A percentile compares a stretch with the other conserved stretches of the same genome.
phyloP scores from a whole-genome alignment of 148 eudicot genomes.

The Diospyros lotus region DNA sequence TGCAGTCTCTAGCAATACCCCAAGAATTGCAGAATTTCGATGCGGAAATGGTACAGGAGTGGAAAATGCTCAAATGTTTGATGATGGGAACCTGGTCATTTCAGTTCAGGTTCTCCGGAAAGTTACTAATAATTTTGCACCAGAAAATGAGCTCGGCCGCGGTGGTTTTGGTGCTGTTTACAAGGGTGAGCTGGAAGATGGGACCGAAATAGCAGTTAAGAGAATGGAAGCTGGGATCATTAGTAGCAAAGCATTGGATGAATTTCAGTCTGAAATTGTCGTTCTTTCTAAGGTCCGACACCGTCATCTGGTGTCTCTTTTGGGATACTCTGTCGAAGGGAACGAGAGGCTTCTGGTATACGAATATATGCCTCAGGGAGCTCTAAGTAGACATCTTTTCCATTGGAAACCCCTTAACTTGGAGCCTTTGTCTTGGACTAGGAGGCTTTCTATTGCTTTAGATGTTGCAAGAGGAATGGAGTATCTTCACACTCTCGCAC shows the following conservation, averaged over 20 bases:
- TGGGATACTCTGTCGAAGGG: slow-evolving; percentile 55
- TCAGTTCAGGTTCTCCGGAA: slow-evolving; percentile 55
- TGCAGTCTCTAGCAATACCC: slow-evolving; percentile 31
- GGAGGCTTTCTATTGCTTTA: slow-evolving; percentile 55
- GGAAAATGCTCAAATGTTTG: slow-evolving; percentile 24
- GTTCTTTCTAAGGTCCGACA: slow-evolving; percentile 69
- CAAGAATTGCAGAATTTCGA: slow-evolving; percentile 17
- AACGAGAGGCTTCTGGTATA: slow-evolving; percentile 67
- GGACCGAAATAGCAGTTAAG: slow-evolving; percentile 66
- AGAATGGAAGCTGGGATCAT: slow-evolving; percentile 60
- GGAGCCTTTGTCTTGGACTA: slow-evolving; percentile 62
- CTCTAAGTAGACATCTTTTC: slow-evolving; percentile 59
- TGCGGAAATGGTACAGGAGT: slow-evolving; percentile 24
- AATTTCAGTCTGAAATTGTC: slow-evolving; percentile 63
- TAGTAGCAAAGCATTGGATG: slow-evolving; percentile 51
- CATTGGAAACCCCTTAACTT: slow-evolving; percentile 43
- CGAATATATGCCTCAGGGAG: slow-evolving; percentile 67
- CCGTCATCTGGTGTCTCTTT: slow-evolving; percentile 59
- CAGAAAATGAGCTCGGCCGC: slow-evolving; percentile 62
- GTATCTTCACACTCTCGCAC: slow-evolving; percentile 63
- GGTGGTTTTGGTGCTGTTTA: slow-evolving; percentile 80
- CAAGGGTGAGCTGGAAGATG: slow-evolving; percentile 56
- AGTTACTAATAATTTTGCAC: slow-evolving; percentile 52
- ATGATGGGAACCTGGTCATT: slow-evolving; percentile 43
- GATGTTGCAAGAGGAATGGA: slow-evolving; percentile 76